Evolutionary conservation across 441 rosid genomes (phyloP).

Genomic region (Adansonia rubrostipa): DNA sequence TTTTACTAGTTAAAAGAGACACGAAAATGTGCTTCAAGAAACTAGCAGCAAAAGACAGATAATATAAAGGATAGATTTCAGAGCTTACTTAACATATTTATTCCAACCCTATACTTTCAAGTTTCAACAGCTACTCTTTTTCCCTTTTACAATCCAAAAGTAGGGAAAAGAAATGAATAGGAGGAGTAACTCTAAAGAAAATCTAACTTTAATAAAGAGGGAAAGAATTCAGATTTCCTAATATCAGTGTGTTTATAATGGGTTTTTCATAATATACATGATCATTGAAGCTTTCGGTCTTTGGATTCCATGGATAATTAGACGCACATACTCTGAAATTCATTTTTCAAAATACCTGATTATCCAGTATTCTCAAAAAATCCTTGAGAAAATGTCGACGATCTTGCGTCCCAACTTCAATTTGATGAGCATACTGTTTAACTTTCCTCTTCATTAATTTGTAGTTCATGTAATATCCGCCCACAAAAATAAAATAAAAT

Average conservation of each 20-base stretch:
- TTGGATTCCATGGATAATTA: constrained; percentile 16
- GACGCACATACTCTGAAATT: constrained; percentile 7
- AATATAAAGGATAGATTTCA: not conserved
- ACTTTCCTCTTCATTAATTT: constrained; percentile 96
- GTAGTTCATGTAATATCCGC: constrained; percentile 90
- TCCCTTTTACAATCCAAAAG: not conserved
- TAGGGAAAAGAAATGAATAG: too few species aligned
- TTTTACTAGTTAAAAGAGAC: not conserved
- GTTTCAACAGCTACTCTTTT: not conserved
- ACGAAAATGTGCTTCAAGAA: not conserved
- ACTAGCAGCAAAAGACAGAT: not conserved
- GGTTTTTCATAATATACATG: too few species aligned
- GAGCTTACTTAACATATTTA: too few species aligned
- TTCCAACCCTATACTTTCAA: too few species aligned
- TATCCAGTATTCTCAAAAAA: constrained; percentile 95
- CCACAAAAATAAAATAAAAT: too few species aligned
- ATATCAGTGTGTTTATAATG: not conserved
- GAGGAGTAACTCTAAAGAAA: too few species aligned
- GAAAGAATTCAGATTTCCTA: not conserved
- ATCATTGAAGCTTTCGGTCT: constrained; percentile 14
- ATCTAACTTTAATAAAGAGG: too few species aligned
- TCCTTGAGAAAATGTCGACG: constrained; percentile 93
- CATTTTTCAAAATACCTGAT: constrained; percentile 54
- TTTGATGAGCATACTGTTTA: constrained; percentile 81
- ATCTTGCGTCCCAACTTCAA: constrained; percentile 72